Evolutionary conservation across 2,329 filamentous ascomycete genomes (phyloP).

Genomic region (Neofusicoccum kwambonambiense): DNA sequence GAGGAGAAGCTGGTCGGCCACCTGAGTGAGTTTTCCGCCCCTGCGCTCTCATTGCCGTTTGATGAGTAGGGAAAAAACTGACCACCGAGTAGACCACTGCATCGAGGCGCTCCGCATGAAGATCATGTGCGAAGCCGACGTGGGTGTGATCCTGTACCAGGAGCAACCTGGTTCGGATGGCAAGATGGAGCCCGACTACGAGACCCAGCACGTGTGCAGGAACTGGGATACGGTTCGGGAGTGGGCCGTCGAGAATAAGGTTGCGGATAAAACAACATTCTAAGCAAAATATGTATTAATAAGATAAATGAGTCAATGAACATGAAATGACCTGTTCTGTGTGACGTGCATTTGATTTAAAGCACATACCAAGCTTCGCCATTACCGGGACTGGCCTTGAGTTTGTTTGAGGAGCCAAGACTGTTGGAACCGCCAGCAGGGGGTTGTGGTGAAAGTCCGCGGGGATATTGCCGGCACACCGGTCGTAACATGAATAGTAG

Average conservation of each 20-base stretch:
- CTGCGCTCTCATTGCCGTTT: background rate
- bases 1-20: conserved; percentile 15
- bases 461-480: too few species aligned
- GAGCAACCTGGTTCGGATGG: conserved; percentile 25
- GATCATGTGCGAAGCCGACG: conserved; percentile 35
- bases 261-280: conserved; percentile 25
- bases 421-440: too few species aligned
- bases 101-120: conserved; percentile 38
- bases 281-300: background rate
- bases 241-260: conserved; percentile 34
- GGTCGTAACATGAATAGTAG: too few species aligned
- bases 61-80: background rate
- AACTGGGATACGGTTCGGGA: conserved; percentile 34
- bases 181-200: conserved; percentile 31
- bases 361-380: background rate
- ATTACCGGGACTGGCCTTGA: too few species aligned
- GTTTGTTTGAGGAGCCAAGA: too few species aligned
- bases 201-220: conserved; percentile 32
- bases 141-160: conserved; percentile 29
- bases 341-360: background rate
- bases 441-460: too few species aligned
- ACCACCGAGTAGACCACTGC: conserved; percentile 28
- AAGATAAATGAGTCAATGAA: background rate
- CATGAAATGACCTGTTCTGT: background rate
- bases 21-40: background rate